Evolutionary conservation across 1,139 yeast genomes (phyloP).

Genomic region (Eremothecium coryli): DNA sequence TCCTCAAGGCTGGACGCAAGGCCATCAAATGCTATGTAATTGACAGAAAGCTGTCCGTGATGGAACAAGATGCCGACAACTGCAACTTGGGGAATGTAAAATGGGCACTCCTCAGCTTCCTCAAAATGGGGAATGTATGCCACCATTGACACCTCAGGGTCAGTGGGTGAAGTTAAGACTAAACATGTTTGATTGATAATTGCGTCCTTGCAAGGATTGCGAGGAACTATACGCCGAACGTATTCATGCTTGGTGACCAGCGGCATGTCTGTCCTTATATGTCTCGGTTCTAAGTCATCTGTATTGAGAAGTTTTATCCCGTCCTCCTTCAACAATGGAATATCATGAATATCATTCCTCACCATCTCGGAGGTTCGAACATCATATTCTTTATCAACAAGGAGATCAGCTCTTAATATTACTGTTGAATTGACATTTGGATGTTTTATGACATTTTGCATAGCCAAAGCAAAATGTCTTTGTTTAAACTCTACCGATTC

Average conservation of each 20-base stretch:
- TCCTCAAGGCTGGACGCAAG: conserved; percentile 23
- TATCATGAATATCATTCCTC: conserved; percentile 8
- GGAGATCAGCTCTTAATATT: conserved; percentile 77
- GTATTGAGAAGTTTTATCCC: conserved; percentile 34
- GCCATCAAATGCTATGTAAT: conserved; percentile 57
- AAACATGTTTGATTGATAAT: conserved; percentile 80
- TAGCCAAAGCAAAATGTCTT: conserved; percentile 61
- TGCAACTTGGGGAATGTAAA: conserved; percentile 73
- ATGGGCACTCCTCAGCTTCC: conserved; percentile 60
- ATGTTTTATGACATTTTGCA: conserved; percentile 69
- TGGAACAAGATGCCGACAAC: conserved; percentile 69
- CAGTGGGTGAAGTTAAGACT: conserved; percentile 33
- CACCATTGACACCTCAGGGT: conserved; percentile 42
- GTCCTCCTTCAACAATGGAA: conserved; percentile 14
- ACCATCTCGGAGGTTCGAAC: conserved; percentile 32
- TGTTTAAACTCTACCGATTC: conserved; percentile 31
- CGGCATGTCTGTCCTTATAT: conserved; percentile 14
- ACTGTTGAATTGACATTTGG: conserved; percentile 93
- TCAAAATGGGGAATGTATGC: conserved; percentile 70
- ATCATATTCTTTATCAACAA: conserved; percentile 45
- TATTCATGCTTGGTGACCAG: conserved; percentile 34
- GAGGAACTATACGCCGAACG: conserved; percentile 74
- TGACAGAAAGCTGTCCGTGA: conserved; percentile 53
- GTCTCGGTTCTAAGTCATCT: conserved; percentile 46
- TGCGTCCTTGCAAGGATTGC: conserved; percentile 80